A percentile compares a stretch with the other conserved stretches of the same genome.
phyloP scores from a whole-genome alignment of 2,329 filamentous ascomycete species.

The Penicillium nordicum region DNA sequence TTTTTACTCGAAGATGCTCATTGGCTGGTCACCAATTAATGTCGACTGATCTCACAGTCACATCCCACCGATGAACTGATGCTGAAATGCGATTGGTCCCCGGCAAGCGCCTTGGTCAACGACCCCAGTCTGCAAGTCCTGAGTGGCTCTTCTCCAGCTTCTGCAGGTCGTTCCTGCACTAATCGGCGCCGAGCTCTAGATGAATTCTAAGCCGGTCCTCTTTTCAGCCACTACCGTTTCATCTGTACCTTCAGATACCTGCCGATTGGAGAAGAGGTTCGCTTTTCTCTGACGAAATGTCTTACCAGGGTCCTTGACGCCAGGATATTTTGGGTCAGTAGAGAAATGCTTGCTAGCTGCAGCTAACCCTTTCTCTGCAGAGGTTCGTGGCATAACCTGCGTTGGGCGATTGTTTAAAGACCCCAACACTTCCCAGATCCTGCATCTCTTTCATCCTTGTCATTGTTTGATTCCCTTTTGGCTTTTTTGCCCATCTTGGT shows the following conservation, averaged over 20 bases:
- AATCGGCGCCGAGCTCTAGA: conserved; percentile 13
- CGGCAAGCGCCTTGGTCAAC: conserved; percentile 6
- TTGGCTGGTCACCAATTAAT: neutral
- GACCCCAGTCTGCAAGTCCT: neutral
- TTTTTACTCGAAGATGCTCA: neutral
- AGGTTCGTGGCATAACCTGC: neutral
- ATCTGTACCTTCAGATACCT: conserved; percentile 1
- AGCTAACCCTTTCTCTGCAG: conserved; percentile 4
- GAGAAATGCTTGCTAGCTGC: neutral
- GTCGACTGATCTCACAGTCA: neutral
- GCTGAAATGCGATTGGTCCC: neutral
- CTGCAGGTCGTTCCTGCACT: conserved; percentile 23
- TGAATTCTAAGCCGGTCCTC: conserved; percentile 2
- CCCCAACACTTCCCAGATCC: neutral
- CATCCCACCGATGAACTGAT: neutral
- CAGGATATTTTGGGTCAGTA: neutral
- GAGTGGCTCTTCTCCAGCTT: conserved; percentile 6
- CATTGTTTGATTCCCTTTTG: conserved; percentile 22
- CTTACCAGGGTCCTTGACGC: conserved; percentile 11
- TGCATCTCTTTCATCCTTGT: neutral
- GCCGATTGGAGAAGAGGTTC: conserved; percentile 17
- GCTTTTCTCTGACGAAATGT: conserved; percentile 13
- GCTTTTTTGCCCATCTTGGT: conserved; percentile 23
- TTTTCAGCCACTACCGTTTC: conserved; percentile 14
- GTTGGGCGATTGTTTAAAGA: conserved; percentile 2